Percentiles rank a stretch among this genome's conserved stretches.
Conservation (phyloP, 225 moss, liverwort and hornwort genomes). For the Bryum argenteum region DNA sequence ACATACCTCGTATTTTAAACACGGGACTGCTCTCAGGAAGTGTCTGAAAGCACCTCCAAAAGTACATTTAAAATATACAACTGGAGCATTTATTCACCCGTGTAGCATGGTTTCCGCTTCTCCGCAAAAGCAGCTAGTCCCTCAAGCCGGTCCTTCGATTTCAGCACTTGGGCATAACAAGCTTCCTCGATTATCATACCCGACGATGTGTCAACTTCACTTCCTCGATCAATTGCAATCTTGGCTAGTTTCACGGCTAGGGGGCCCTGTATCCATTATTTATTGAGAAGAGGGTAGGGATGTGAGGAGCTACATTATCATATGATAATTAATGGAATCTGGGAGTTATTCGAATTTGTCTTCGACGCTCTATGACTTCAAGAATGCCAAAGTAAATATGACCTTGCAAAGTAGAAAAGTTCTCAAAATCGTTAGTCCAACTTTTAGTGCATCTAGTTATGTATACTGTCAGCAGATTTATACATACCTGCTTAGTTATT, state of each 20-base stretch:
- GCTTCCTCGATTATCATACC: conserved; percentile 96
- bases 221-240: conserved; percentile 89
- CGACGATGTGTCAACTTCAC: conserved; percentile 87
- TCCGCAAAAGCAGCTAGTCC: conserved; percentile 93
- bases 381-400: conserved; percentile 2
- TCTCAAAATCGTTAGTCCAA: conserved; percentile 24
- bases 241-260: conserved; percentile 93
- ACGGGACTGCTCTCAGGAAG: conserved; percentile 14
- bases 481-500: conserved; percentile 76
- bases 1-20: conserved; percentile 25
- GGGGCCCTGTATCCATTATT: conserved; percentile 67
- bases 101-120: conserved; percentile 81
- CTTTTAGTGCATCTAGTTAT: conserved; percentile 2
- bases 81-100: conserved; percentile 60
- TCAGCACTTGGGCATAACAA: conserved; percentile 88
- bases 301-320: conserved; percentile 25
- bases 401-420: conserved; percentile 9
- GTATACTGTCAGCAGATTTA: conserved; percentile 11
- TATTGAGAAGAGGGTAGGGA: conserved; percentile 10
- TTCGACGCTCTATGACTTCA: conserved; percentile 13
- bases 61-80: conserved; percentile 19
- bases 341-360: conserved; percentile 6
- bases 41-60: conserved; percentile 4
- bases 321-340: conserved; percentile 16
- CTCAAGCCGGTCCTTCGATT: conserved; percentile 85